A percentile compares a stretch with the other conserved stretches of the same genome.
Conservation (phyloP, 1,284 basidiomycete genomes). For the Apiotrichum siamense region DNA sequence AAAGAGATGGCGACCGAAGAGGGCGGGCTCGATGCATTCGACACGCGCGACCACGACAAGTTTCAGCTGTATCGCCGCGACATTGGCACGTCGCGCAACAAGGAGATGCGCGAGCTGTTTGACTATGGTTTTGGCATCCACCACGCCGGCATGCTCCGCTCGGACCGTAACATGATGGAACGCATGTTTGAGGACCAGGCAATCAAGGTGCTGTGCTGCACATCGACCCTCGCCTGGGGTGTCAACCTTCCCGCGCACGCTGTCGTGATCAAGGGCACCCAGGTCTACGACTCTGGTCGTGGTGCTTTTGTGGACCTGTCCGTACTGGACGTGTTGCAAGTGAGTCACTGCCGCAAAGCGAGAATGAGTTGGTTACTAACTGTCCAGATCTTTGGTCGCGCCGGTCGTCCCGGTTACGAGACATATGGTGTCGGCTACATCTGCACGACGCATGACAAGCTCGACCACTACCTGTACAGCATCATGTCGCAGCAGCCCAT, state of each 20-base stretch:
- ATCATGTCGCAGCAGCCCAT: slow-evolving; percentile 92
- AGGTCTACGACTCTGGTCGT: slow-evolving; percentile 84
- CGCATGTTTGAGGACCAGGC: slow-evolving; percentile 83
- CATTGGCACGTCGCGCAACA: slow-evolving; percentile 73
- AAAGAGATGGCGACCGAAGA: slow-evolving; percentile 74
- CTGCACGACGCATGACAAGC: slow-evolving; percentile 87
- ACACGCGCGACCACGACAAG: slow-evolving; percentile 69
- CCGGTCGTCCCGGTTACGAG: slow-evolving; percentile 93
- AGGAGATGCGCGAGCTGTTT: slow-evolving; percentile 94
- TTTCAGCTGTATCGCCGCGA: slow-evolving; percentile 71
- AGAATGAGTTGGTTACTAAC: slow-evolving; percentile 1
- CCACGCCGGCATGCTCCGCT: slow-evolving; percentile 95
- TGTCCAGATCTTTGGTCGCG: slow-evolving; percentile 82
- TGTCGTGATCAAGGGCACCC: slow-evolving; percentile 96
- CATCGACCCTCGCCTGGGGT: slow-evolving; percentile 97
- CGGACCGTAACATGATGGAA: slow-evolving; percentile 94
- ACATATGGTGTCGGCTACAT: slow-evolving; percentile 95
- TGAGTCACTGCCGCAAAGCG: slow-evolving; percentile 15
- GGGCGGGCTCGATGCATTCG: slow-evolving; percentile 69
- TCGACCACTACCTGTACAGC: slow-evolving; percentile 84
- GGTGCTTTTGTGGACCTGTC: slow-evolving; percentile 90
- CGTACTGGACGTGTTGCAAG: slow-evolving; percentile 88
- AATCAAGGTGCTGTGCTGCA: slow-evolving; percentile 96
- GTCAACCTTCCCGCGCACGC: slow-evolving; percentile 99
- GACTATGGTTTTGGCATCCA: slow-evolving; percentile 94